A percentile compares a stretch with the other conserved stretches of the same genome.
Conservation (phyloP, 495 filamentous ascomycete species). For the Aspergillus bertholletiae region DNA sequence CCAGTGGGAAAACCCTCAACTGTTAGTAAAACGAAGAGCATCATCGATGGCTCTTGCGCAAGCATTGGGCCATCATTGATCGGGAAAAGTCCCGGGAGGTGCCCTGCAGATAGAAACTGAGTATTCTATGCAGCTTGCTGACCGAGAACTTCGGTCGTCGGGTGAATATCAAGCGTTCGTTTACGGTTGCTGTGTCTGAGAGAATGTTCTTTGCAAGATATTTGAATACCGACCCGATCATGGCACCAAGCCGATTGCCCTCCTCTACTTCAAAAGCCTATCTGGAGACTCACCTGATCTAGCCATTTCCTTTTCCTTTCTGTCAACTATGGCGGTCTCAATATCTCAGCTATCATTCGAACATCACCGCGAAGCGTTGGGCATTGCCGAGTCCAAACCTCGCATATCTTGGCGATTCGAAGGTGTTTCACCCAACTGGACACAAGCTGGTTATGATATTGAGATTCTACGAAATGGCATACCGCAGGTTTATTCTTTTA, state of each 20-base stretch:
- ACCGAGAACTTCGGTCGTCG: neutral
- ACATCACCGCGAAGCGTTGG: constrained; percentile 10
- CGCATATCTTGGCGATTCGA: constrained; percentile 15
- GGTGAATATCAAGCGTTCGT: neutral
- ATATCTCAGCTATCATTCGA: constrained; percentile 14
- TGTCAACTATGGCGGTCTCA: constrained; percentile 10
- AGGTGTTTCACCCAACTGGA: constrained; percentile 10
- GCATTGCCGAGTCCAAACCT: constrained; percentile 9
- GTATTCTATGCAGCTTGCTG: too few relatives aligned
- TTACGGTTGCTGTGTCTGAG: neutral
- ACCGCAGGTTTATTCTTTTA: constrained; percentile 1
- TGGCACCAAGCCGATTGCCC: too few relatives aligned
- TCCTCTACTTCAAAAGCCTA: too few relatives aligned
- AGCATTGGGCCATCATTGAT: too few relatives aligned
- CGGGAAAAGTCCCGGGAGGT: too few relatives aligned
- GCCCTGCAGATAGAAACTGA: too few relatives aligned
- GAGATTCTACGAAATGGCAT: constrained; percentile 5
- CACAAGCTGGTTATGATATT: constrained; percentile 9
- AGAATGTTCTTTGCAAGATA: neutral
- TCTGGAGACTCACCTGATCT: neutral
- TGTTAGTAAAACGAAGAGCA: too few relatives aligned
- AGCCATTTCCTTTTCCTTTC: neutral
- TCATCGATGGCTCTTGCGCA: too few relatives aligned
- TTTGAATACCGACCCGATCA: neutral
- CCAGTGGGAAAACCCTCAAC: neutral